Base-by-base conservation (phyloP, 2,329 filamentous ascomycete species). In the Metarhizium sp. region DNA sequence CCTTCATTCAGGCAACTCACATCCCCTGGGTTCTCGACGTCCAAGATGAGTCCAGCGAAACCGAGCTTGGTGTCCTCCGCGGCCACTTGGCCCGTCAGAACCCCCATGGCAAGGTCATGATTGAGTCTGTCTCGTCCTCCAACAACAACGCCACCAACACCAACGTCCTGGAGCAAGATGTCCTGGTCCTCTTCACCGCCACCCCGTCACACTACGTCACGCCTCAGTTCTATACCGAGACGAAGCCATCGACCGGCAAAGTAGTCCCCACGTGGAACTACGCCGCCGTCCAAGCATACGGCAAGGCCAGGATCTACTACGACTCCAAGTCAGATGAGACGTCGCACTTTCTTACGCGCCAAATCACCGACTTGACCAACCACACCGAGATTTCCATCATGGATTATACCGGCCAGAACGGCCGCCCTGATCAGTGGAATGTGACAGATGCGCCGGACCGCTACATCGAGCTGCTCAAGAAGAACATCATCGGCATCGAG, bases 261-360 rank as follows among this genome's bases (percentile, higher is more conserved):
- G 84, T 87, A 0, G 58, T 59, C 6, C 84, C 84, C 0, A 88
- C 85, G 0, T 88, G 85, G 85, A 84, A 88, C 66, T 88, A 88
- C 61, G 73, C 81, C 0, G 82, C 84, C 0, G 84, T 77, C 0
- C 82, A 88, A 66, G 81, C 74, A 0, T 87, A 87, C 60, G 85
- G 85, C 1, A 74, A 67, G 2, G 78, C 79, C 1, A 78, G 58
- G 0, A 67, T 87, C 4, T 80, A 76, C 59, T 77, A 70, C 55
- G 78, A 86, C 55, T 62, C 75, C 6, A 73, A 73, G 49, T 64
- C 73, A 0, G 61, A 69, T 0, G 72, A 75, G 25, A 79, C 80
- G 0, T 62, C 64, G 0, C 57, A 59, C 0, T 86, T 80, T 54
- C 65, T 88, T 10, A 58, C 67, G 0, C 69, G 63, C 49, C 81